Conservation (phyloP, 2,329 filamentous ascomycete species). For the Phaeoacremonium minimum region DNA sequence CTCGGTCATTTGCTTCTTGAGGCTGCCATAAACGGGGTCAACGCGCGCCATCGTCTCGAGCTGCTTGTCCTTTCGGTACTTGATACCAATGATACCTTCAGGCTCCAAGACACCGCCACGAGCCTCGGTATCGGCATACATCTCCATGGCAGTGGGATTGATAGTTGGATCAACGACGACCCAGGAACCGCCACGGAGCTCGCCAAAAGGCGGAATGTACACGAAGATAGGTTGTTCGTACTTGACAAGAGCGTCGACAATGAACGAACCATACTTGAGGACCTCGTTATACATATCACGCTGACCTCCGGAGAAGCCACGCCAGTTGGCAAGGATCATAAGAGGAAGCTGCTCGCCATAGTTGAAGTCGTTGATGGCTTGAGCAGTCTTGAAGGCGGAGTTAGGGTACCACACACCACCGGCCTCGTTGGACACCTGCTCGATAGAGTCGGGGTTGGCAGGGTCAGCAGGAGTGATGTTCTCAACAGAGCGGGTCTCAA, state of each 20-base stretch:
- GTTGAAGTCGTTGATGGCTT: constrained; percentile 99
- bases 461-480: constrained; percentile 95
- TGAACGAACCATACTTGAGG: constrained; percentile 98
- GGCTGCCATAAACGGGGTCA: constrained; percentile 75
- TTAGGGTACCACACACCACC: constrained; percentile 99
- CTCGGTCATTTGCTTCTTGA: constrained; percentile 70
- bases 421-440: constrained; percentile 90
- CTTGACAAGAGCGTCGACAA: constrained; percentile 96
- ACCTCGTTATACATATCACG: constrained; percentile 99
- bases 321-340: constrained; percentile 99
- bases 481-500: constrained; percentile 93
- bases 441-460: constrained; percentile 96
- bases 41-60: constrained; percentile 95
- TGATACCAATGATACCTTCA: constrained; percentile 97
- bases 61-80: constrained; percentile 96
- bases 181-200: constrained; percentile 98
- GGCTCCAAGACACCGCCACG: constrained; percentile 97
- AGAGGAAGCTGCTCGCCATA: constrained; percentile 94
- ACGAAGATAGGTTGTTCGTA: constrained; percentile 98
- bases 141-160: constrained; percentile 95
- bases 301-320: constrained; percentile 99
- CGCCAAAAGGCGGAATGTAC: constrained; percentile 94
- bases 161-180: constrained; percentile 98
- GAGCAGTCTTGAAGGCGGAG: constrained; percentile 98
- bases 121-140: constrained; percentile 95